phyloP scores from a whole-genome alignment of 352 stramenopile species.

The Stramenopiles sp. region DNA sequence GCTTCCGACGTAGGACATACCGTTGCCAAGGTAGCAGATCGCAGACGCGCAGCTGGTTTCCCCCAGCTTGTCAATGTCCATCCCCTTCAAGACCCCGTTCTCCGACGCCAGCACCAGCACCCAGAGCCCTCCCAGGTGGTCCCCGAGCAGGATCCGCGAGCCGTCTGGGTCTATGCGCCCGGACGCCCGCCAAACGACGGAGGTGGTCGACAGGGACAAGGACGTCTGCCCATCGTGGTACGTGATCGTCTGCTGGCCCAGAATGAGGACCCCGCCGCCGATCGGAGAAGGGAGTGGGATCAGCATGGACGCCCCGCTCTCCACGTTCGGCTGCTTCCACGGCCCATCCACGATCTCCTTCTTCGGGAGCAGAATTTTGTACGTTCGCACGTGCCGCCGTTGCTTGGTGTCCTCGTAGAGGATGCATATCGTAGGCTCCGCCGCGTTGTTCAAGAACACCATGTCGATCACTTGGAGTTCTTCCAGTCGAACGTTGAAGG shows the following conservation, averaged over 20 bases:
- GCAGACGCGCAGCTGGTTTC: conserved; percentile 65
- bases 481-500: conserved; percentile 74
- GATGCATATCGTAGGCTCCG: conserved; percentile 65
- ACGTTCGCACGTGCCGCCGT: conserved; percentile 67
- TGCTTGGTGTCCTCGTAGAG: conserved; percentile 69
- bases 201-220: conserved; percentile 68
- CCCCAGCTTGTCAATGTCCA: conserved; percentile 80
- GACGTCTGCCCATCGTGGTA: conserved; percentile 66
- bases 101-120: conserved; percentile 53
- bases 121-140: conserved; percentile 63
- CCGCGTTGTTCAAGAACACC: conserved; percentile 65
- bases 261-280: conserved; percentile 62
- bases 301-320: conserved; percentile 53
- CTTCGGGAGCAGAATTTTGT: conserved; percentile 60
- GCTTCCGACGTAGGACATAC: conserved; percentile 81
- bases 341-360: conserved; percentile 36
- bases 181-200: conserved; percentile 64
- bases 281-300: conserved; percentile 56
- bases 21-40: conserved; percentile 77
- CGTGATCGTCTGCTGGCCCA: conserved; percentile 68
- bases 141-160: conserved; percentile 57
- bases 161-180: conserved; percentile 58
- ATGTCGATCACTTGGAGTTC: conserved; percentile 74
- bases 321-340: conserved; percentile 60
- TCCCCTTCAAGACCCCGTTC: conserved; percentile 36